Conservation (phyloP, 768 basidiomycete species). For the Hericium alpestre region DNA sequence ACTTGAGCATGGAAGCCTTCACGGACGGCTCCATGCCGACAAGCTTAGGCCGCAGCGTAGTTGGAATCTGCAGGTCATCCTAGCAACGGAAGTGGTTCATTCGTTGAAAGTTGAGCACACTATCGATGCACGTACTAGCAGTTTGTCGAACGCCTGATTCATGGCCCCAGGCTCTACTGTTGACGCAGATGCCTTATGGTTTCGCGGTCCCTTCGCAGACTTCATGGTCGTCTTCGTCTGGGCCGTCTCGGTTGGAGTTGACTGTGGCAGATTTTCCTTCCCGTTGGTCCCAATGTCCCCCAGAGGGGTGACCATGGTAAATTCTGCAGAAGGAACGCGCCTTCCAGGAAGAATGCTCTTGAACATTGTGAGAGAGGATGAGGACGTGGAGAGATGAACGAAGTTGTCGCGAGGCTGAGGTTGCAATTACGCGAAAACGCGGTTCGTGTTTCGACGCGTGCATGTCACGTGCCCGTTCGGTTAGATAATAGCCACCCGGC, state of each 20-base stretch:
- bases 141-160: constrained; percentile 67
- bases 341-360: constrained; percentile 68
- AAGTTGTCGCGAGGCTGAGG: not conserved
- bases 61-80: constrained; percentile 87
- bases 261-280: constrained; percentile 50
- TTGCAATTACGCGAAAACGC: not conserved
- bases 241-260: constrained; percentile 23
- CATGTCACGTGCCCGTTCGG: constrained; percentile 4
- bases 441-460: constrained; percentile 14
- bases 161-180: constrained; percentile 30
- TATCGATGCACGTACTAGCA: constrained; percentile 46
- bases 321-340: constrained; percentile 56
- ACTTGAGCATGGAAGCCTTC: constrained; percentile 87
- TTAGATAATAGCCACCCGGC: no score
- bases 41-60: constrained; percentile 66
- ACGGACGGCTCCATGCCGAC: constrained; percentile 73
- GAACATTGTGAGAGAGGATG: constrained; percentile 45
- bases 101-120: not conserved
- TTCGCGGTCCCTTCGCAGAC: constrained; percentile 29
- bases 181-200: constrained; percentile 21
- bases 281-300: constrained; percentile 35
- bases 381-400: not conserved
- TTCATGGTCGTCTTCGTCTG: constrained; percentile 17
- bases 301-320: constrained; percentile 54
- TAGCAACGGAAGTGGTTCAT: constrained; percentile 20